Percentiles rank a stretch among this genome's conserved stretches.
phyloP scores from a whole-genome alignment of 2,329 filamentous ascomycete species.

The Fusarium sp. region DNA sequence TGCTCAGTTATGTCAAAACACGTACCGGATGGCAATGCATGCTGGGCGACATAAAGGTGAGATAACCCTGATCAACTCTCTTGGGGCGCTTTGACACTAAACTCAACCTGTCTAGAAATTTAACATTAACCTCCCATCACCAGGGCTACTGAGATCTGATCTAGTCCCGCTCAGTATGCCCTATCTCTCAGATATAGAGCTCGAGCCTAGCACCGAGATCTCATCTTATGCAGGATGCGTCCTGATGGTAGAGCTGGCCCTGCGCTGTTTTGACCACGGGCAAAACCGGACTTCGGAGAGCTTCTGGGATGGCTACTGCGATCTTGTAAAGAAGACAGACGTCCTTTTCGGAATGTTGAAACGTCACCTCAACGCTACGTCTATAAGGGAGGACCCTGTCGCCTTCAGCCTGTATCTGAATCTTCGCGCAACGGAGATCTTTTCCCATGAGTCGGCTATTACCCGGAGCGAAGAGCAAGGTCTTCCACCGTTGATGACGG shows the following conservation, averaged over 20 bases:
- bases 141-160: not conserved
- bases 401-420: not conserved
- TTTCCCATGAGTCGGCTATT: not conserved
- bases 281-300: not conserved
- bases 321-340: not conserved
- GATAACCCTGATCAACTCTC: fast-evolving
- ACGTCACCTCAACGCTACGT: not conserved
- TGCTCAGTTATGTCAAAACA: not conserved
- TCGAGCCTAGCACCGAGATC: not conserved
- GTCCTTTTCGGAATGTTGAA: not conserved
- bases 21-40: not conserved
- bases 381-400: not conserved
- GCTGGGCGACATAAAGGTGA: not conserved
- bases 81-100: fast-evolving
- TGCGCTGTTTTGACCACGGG: not conserved
- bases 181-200: not conserved
- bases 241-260: not conserved
- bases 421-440: not conserved
- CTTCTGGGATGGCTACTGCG: not conserved
- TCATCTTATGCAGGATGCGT: not conserved
- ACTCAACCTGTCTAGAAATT: not conserved
- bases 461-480: not conserved
- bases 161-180: not conserved
- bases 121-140: not conserved
- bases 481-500: not conserved